phyloP scores from a whole-genome alignment of 2,329 filamentous ascomycete genomes.

The Akanthomyces dipterigenus region DNA sequence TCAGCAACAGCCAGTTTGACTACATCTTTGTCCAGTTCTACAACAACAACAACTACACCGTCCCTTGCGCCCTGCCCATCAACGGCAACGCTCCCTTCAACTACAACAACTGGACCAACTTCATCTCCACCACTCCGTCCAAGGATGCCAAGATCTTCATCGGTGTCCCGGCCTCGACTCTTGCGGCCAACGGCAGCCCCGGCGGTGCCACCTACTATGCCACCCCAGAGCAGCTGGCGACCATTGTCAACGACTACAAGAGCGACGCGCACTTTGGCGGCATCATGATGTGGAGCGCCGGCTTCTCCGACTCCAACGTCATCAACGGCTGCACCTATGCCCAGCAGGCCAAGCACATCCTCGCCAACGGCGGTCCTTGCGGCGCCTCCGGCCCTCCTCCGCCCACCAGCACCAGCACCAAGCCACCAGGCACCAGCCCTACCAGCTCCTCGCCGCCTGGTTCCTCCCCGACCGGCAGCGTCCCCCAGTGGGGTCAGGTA shows the following conservation, averaged over 20 bases:
- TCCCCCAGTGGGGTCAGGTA: constrained; percentile 13
- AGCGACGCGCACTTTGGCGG: constrained; percentile 26
- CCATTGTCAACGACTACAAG: constrained; percentile 23
- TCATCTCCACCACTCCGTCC: constrained; percentile 21
- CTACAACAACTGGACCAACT: constrained; percentile 21
- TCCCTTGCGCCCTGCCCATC: constrained; percentile 13
- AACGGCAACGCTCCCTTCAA: constrained; percentile 17
- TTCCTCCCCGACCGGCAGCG: constrained; percentile 2
- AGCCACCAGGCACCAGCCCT: not conserved
- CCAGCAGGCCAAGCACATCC: constrained; percentile 32
- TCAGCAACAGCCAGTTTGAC: constrained; percentile 32
- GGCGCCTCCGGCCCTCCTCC: constrained; percentile 8
- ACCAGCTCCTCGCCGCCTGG: constrained; percentile 4
- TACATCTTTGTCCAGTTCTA: constrained; percentile 41
- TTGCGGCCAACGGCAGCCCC: constrained; percentile 28
- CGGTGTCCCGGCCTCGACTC: constrained; percentile 23
- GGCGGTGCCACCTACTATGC: constrained; percentile 29
- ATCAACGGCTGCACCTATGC: constrained; percentile 33
- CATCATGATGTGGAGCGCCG: constrained; percentile 36
- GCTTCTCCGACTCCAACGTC: constrained; percentile 30
- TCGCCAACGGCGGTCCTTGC: constrained; percentile 16
- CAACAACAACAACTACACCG: constrained; percentile 37
- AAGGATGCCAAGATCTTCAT: constrained; percentile 23
- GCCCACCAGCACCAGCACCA: not conserved
- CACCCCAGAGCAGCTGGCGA: constrained; percentile 24